Evolutionary conservation across 352 stramenopile genomes (phyloP).

Genomic region (Globisporangium echinulatum): DNA sequence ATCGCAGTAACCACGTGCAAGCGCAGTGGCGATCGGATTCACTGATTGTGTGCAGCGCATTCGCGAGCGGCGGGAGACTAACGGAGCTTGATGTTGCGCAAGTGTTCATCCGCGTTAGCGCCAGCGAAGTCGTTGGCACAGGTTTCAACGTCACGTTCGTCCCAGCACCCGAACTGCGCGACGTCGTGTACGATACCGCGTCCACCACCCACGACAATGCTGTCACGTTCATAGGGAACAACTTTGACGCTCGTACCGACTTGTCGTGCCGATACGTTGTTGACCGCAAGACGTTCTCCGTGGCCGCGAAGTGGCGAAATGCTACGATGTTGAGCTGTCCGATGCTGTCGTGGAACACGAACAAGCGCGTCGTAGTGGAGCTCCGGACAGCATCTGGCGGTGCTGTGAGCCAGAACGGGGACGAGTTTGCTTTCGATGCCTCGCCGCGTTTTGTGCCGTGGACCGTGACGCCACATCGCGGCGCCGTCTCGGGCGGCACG

Average conservation of each 20-base stretch:
- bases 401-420: conserved; percentile 2
- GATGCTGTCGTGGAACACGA: conserved; percentile 14
- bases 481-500: conserved; percentile 12
- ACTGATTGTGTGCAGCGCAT: conserved; percentile 17
- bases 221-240: conserved; percentile 23
- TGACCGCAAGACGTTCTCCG: conserved; percentile 9
- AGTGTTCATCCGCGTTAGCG: conserved; percentile 19
- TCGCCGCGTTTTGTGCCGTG: conserved; percentile 7
- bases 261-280: conserved; percentile 38
- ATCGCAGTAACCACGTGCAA: conserved; percentile 7
- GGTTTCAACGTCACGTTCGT: conserved; percentile 37
- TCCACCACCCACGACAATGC: not conserved
- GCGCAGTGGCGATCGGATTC: conserved; percentile 16
- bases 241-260: conserved; percentile 30
- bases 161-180: conserved; percentile 20
- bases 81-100: conserved; percentile 1
- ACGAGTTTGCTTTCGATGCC: conserved; percentile 5
- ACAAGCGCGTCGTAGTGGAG: conserved; percentile 15
- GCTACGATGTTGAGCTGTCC: conserved; percentile 26
- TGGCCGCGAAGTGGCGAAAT: conserved; percentile 28
- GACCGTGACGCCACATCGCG: conserved; percentile 20
- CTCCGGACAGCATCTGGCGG: conserved; percentile 21
- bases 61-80: not conserved
- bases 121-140: conserved; percentile 14
- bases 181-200: not conserved